Evolutionary conservation across 2,329 filamentous ascomycete genomes (phyloP).

Genomic region (Tolypocladium sp.): DNA sequence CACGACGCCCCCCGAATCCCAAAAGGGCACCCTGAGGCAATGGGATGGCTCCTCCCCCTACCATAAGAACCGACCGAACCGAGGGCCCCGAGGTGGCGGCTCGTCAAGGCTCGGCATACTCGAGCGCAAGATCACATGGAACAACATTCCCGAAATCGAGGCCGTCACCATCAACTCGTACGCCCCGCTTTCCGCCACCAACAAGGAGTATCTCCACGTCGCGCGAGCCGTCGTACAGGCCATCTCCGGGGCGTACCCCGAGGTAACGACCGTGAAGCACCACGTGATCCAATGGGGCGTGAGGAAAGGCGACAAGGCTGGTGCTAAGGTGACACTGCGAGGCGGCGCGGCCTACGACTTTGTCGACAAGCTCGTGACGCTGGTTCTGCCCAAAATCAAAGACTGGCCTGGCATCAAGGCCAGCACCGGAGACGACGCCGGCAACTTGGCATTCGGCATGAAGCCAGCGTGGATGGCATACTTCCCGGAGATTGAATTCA

Average conservation of each 20-base stretch:
- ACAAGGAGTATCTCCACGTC: conserved; percentile 69
- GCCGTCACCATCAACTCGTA: conserved; percentile 73
- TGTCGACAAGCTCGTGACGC: conserved; percentile 77
- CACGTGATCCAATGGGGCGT: conserved; percentile 71
- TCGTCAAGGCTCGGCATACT: conserved; percentile 58
- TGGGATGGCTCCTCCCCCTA: conserved; percentile 94
- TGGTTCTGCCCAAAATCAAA: conserved; percentile 92
- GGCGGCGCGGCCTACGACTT: conserved; percentile 85
- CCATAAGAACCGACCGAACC: conserved; percentile 79
- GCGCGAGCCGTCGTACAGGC: conserved; percentile 78
- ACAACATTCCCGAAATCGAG: conserved; percentile 74
- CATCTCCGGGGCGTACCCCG: conserved; percentile 69
- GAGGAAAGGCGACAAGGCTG: conserved; percentile 59
- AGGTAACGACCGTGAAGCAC: conserved; percentile 58
- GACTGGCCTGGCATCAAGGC: conserved; percentile 70
- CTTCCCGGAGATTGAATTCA: conserved; percentile 92
- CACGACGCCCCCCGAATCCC: conserved; percentile 38
- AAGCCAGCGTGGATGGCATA: conserved; percentile 63
- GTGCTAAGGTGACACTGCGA: conserved; percentile 67
- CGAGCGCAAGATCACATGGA: conserved; percentile 67
- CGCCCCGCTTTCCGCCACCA: conserved; percentile 59
- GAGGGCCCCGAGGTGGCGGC: conserved; percentile 69
- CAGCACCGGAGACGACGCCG: conserved; percentile 71
- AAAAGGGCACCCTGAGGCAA: conserved; percentile 59
- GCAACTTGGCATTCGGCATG: conserved; percentile 81